Evolutionary conservation across 441 rosid genomes (phyloP).

Genomic region (Pelargonium fulgidum): DNA sequence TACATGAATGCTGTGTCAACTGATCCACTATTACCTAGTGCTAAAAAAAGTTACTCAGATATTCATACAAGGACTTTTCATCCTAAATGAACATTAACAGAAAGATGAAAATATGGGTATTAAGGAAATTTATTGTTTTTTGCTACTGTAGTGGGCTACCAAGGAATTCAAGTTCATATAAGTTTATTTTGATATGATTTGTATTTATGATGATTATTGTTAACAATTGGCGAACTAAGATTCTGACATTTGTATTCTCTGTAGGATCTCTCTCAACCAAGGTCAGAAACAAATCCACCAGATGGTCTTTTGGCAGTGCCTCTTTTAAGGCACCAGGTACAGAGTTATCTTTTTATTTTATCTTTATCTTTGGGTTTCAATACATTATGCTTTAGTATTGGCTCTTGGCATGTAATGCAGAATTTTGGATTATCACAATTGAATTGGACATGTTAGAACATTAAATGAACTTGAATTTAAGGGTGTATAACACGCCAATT

Average conservation of each 20-base stretch:
- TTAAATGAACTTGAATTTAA: too few relatives aligned
- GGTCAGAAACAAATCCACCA: slow-evolving; percentile 69
- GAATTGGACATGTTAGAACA: neutral
- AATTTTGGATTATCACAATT: neutral
- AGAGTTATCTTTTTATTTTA: slow-evolving; percentile 11
- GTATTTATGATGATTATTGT: neutral
- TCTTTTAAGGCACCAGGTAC: slow-evolving; percentile 93
- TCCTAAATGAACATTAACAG: too few relatives aligned
- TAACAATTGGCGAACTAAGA: slow-evolving; percentile 2
- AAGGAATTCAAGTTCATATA: too few relatives aligned
- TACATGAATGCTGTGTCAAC: too few relatives aligned
- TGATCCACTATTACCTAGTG: too few relatives aligned
- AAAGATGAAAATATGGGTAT: too few relatives aligned
- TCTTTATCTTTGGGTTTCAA: neutral
- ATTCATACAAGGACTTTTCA: too few relatives aligned
- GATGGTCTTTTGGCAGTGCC: slow-evolving; percentile 79
- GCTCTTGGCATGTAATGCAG: neutral
- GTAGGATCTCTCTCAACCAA: slow-evolving; percentile 81
- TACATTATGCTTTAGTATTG: neutral
- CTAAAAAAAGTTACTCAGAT: too few relatives aligned
- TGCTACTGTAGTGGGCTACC: neutral
- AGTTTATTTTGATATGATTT: neutral
- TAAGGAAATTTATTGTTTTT: neutral
- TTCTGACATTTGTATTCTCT: slow-evolving; percentile 21
- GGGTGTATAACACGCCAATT: neutral